Percentiles rank a stretch among this genome's conserved stretches.
Conservation (phyloP, 2,329 filamentous ascomycete species). For the Hymenoscyphus albidus region DNA sequence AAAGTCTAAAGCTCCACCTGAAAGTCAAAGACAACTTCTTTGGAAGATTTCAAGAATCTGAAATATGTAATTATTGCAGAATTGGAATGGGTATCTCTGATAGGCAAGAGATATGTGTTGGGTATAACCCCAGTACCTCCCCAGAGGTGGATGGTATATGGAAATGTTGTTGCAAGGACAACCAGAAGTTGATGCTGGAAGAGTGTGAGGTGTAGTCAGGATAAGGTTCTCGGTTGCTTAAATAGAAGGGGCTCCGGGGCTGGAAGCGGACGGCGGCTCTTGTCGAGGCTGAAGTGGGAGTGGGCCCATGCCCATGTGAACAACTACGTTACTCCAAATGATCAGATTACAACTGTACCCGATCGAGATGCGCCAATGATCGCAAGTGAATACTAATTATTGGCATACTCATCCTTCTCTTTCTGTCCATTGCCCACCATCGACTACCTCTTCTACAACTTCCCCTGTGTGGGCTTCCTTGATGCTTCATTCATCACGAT, state of each 20-base stretch:
- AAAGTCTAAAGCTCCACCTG: neutral
- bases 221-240: neutral
- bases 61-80: too few relatives aligned
- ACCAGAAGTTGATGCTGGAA: neutral
- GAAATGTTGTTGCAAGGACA: neutral
- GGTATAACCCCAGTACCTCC: neutral
- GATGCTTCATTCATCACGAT: constrained; percentile 16
- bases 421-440: neutral
- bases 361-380: too few relatives aligned
- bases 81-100: neutral
- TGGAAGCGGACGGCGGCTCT: too few relatives aligned
- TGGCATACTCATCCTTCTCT: neutral
- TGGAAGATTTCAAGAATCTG: neutral
- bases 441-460: neutral
- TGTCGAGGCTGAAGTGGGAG: too few relatives aligned
- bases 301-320: too few relatives aligned
- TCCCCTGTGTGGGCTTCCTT: neutral
- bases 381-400: neutral
- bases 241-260: too few relatives aligned
- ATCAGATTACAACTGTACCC: neutral
- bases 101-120: neutral
- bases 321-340: too few relatives aligned
- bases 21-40: neutral
- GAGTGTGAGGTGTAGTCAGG: neutral
- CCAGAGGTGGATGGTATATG: neutral